A percentile compares a stretch with the other conserved stretches of the same genome.
Evolutionary conservation across 306 rosid species (phyloP).

Genomic region (Dryas drummondii): DNA sequence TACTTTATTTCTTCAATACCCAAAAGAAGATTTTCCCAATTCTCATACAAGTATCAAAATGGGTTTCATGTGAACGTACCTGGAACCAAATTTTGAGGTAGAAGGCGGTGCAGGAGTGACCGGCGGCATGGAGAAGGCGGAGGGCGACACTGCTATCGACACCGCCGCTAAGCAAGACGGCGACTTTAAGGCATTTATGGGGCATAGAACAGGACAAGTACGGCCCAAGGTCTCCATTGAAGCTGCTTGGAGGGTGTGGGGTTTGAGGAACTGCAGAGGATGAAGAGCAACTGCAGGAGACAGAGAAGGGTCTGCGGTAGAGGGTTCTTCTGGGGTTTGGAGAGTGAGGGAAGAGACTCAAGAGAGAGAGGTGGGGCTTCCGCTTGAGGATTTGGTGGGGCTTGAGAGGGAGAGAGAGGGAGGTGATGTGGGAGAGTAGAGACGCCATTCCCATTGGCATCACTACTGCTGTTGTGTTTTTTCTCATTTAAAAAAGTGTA

Average conservation of each 20-base stretch:
- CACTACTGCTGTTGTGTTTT: too few species aligned
- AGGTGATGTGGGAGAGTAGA: constrained; percentile 23
- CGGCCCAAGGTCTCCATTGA: constrained; percentile 38
- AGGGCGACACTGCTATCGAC: constrained; percentile 96
- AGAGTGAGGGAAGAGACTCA: constrained; percentile 1
- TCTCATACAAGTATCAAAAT: neutral
- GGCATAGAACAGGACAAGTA: constrained; percentile 70
- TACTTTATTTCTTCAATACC: neutral
- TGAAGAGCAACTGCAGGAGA: neutral
- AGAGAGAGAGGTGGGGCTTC: constrained; percentile 6
- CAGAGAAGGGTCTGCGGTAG: constrained; percentile 23
- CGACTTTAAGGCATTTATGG: constrained; percentile 51
- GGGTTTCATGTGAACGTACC: constrained; percentile 31
- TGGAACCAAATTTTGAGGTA: constrained; percentile 96
- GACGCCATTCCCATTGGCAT: neutral
- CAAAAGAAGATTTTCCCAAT: neutral
- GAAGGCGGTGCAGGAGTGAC: constrained; percentile 87
- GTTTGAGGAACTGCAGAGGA: constrained; percentile 21
- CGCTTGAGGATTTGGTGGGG: constrained; percentile 24
- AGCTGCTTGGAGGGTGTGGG: constrained; percentile 23
- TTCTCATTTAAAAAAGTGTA: too few species aligned
- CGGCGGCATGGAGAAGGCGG: constrained; percentile 80
- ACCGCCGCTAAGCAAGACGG: constrained; percentile 86
- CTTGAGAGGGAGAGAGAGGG: constrained; percentile 27
- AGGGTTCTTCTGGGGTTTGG: constrained; percentile 11